Base-by-base conservation (phyloP, 768 basidiomycete species). In the Collybia sp. region DNA sequence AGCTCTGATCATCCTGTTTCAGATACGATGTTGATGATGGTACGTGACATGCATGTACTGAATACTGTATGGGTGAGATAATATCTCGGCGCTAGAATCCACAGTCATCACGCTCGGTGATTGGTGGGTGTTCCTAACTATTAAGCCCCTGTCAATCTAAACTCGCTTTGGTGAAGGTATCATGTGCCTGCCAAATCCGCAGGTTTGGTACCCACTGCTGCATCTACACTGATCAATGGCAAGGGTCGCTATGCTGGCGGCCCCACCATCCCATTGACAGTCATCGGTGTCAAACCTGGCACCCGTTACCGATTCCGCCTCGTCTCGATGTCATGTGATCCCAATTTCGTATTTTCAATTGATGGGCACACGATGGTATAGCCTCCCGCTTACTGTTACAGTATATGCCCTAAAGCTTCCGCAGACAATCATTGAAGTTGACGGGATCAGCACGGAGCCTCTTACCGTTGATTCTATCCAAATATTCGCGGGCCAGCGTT, bases 21-120 rank as follows among this genome's bases (percentile, higher is more conserved):
- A 55, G 53, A 20, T 64, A 64, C 42, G 72, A 75, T 37, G 53
- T 76, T 19, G 75, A 77, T 45, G 60, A 77, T 52, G 75, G 77
- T 76, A 47, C 17, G 50, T 51, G 12, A 2, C 6, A 13, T 17
- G 8, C 25, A 4, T 25, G 25, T 25, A 25, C 8, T 25, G 25
- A 25, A 25, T 25, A 8, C 25, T 8, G 8, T 8, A 25, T 25
- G 25, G 25, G 8, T 25, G 25, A 25, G 25, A 25, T 25, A 25
- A 25, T 8, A 25, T 25, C 8, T 8, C 25, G 25, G 25, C 25
- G 17, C 10, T n/a, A 50, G 49, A 45, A 16, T 41, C 46, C 12
- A 59, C 58, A 0, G 52, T 59, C 9, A 59, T 59, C 13, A 59
- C 54, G 1, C 42, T 59, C 10, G 56, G 48, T 8, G 58, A 59